Percentiles rank a stretch among this genome's conserved stretches.
These are phyloP conservation scores for Botrytis byssoidea DNA, from an alignment of 2,329 filamentous ascomycete genomes.

Conservation along the genomic window DNA sequence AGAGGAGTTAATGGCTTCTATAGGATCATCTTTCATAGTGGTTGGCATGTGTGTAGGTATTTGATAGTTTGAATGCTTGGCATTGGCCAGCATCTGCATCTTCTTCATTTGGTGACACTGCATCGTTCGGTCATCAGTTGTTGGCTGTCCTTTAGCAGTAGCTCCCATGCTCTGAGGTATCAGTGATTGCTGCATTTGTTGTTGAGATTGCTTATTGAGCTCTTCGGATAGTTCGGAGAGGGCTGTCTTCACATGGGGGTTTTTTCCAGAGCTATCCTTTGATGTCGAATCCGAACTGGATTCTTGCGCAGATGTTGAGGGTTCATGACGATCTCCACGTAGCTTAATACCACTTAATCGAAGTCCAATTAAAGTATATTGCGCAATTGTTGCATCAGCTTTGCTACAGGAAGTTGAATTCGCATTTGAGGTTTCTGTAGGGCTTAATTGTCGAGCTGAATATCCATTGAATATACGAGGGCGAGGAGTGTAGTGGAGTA, in stretches of 20 bases:
- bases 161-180: background rate
- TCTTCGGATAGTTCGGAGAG: background rate
- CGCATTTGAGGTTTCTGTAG: background rate
- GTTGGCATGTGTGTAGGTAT: background rate
- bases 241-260: background rate
- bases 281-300: no score
- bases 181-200: background rate
- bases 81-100: background rate
- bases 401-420: background rate
- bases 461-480: background rate
- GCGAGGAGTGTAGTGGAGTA: background rate
- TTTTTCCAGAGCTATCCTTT: background rate
- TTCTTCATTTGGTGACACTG: background rate
- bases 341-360: background rate
- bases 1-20: background rate
- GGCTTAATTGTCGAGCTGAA: background rate
- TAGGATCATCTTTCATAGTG: background rate
- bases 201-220: background rate
- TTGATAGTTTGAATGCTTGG: background rate
- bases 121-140: background rate
- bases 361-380: background rate
- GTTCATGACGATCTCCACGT: background rate
- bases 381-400: background rate
- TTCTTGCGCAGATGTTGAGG: background rate
- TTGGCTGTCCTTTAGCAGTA: background rate